Base-by-base conservation (phyloP, 352 stramenopile genomes). In the Aphanomyces invadans region DNA sequence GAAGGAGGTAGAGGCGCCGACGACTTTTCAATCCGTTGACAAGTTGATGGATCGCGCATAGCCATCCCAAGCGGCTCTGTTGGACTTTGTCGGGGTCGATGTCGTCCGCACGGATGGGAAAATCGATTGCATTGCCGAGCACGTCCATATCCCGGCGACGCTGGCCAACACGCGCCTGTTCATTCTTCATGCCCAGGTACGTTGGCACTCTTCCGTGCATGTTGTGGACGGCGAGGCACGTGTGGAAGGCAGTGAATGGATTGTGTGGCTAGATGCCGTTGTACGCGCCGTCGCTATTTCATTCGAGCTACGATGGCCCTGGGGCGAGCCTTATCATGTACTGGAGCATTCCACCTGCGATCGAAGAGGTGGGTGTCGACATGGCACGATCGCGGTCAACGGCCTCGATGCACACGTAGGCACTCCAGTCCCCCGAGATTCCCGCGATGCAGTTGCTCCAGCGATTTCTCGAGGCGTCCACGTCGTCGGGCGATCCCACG, bases 121-220 rank as follows among this genome's bases (percentile, higher is more conserved):
- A 60, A 71, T 90, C 17, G 82, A 93, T 68, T 70, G 87, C 25
- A 86, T 93, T 57, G 85, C 79, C 0, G 74, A 91, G 64, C 81
- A 77, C n/a, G 73, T 93, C 7, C 74, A 87, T 39, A 74, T 91
- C 19, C 79, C 84, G 17, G 71, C 74, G 4, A 68, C 87, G n/a
- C 69, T 82, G 39, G 74, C 71, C 2, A 71, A 79, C 48, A 77
- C 79, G 67, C 81, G 77, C 19, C 70, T 93, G 23, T 91, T 93
- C 63, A 81, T 93, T 60, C 79, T 93, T 69, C 90, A 93, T 65
- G 79, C 80, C 28, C 84, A 90, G 78, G 80, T 89, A 79, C 28
- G 26, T 31, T 26, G 64, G 17, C 4, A 49, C 23, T 10, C n/a
- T n/a, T n/a, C n/a, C n/a, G n/a, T n/a, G n/a, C n/a, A n/a, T n/a